Evolutionary conservation across 495 filamentous ascomycete species (phyloP), one percentile per base, ranked within the genome.

Genomic region (Penicillium roqueforti): DNA sequence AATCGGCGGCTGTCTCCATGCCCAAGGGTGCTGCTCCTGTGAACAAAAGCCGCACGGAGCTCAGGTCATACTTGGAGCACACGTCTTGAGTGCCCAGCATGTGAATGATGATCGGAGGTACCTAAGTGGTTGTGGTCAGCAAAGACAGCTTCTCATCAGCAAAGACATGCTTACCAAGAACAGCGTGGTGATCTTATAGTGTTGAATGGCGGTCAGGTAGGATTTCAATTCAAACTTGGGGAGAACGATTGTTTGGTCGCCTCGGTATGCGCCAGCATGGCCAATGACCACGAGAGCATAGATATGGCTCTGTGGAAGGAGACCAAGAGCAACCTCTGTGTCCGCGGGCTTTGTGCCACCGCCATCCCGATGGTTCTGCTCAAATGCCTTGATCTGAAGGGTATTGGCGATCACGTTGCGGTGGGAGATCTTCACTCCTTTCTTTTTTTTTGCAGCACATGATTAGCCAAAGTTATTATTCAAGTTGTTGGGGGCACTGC

Each of bases 381-480:
- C 87, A 54, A 72, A 83, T 11, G 75, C 66, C 16, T 62, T 54
- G 51, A 84, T 76, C 60, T 91, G 87, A 60, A 93, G 63, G 1
- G 82, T 79, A 60, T 95, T 96, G 26, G 89, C 83, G 46, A 96
- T 96, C 16, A 95, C 87, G 63, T 96, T 96, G 14, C 76, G 71
- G 69, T 96, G 91, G 13, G 89, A 86, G 56, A 96, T 90, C 90
- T 91, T 95, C 34, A 95, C 91, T 23, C 89, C 91, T 90, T 96
- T 96, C 86, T 92, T 49, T 14, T 92, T 49, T 14, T 6, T 55
- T 18, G 41, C 23, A 28, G 3, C 14, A 43, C 23, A 4, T 43
- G 10, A 22, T 26, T 20, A 25, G 32, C 46, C 46, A 2, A 22
- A n/a, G 44, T 1, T 16, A 7, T 11, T 32, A 1, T 34, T 11